Evolutionary conservation across 2,329 filamentous ascomycete genomes (phyloP), one percentile per base, ranked within the genome.

Genomic region (Fusarium verrucosum): DNA sequence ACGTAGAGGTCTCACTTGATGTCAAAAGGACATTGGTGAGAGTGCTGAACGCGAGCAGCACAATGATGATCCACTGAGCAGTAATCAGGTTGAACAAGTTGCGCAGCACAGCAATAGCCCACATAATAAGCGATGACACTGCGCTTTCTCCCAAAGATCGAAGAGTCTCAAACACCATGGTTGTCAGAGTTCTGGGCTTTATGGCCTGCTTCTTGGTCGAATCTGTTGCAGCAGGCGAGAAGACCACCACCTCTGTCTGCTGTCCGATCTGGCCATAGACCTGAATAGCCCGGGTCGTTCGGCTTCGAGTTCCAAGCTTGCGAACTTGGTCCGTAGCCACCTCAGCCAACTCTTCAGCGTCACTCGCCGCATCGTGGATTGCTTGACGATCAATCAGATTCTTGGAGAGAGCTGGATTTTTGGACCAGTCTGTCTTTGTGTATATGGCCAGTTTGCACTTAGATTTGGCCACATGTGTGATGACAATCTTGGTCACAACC

Each of bases 381-480:
- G 94, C 94, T 77, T 89, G 87, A 9, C 85, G 80, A 75, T 89
- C 85, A n/a, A 90, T 82, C 52, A 90, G 75, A 44, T 81, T 83
- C 74, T 86, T 87, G 16, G 83, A 84, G 37, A 89, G 78, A 1
- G 83, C 81, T 11, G 88, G 89, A 50, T 85, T 81, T 66, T 87
- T 90, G 23, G 87, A 84, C 95, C 95, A 98, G 69, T 92, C 91
- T n/a, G 97, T 87, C 71, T 90, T 91, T 50, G 89, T 91, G 77
- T 92, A 96, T 38, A 98, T 87, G 23, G 93, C 90, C 52, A 99
- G 85, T 79, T 95, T 97, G 77, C 92, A 96, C 75, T 90, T 93
- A 13, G 92, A 93, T 78, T 98, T 98, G 49, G 92, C 89, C 59
- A 94, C 85, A 73, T 98, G 92, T 4, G 95, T 97, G 63, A 99